Conservation (phyloP, 352 stramenopile genomes). For the Blastocystis sp. region DNA sequence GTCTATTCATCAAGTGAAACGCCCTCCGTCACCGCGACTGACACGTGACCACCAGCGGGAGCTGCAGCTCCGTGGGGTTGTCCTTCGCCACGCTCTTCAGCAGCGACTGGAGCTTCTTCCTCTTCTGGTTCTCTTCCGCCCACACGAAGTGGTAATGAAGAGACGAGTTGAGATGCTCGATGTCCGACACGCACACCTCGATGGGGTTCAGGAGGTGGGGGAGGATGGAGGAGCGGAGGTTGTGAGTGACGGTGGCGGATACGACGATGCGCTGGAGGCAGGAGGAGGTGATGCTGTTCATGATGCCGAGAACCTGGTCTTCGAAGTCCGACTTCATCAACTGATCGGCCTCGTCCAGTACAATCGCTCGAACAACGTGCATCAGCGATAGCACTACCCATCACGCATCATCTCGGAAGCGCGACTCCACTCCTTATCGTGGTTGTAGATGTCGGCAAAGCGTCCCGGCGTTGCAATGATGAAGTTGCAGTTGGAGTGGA, state of each 20-base stretch:
- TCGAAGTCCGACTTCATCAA: slow-evolving; percentile 63
- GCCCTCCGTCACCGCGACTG: background rate
- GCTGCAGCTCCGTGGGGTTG: background rate
- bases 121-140: slow-evolving; percentile 61
- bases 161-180: slow-evolving; percentile 33
- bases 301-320: background rate
- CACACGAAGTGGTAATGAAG: slow-evolving; percentile 31
- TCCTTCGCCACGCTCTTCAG: slow-evolving; percentile 18
- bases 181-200: slow-evolving; percentile 18
- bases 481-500: slow-evolving; percentile 24
- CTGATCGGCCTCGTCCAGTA: slow-evolving; percentile 61
- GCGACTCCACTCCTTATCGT: slow-evolving; percentile 32
- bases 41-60: slow-evolving; percentile 45
- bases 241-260: slow-evolving; percentile 11
- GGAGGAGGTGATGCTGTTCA: background rate
- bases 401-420: background rate
- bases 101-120: slow-evolving; percentile 5
- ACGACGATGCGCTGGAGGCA: slow-evolving; percentile 60
- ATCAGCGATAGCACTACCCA: slow-evolving; percentile 1
- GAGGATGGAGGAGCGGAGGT: slow-evolving; percentile 3
- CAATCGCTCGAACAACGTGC: background rate
- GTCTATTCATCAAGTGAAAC: background rate
- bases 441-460: background rate
- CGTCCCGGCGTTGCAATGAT: slow-evolving; percentile 32
- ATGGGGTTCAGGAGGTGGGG: slow-evolving; percentile 23